Evolutionary conservation across 1,284 basidiomycete genomes (phyloP).

Genomic region (Thelephora terrestris): DNA sequence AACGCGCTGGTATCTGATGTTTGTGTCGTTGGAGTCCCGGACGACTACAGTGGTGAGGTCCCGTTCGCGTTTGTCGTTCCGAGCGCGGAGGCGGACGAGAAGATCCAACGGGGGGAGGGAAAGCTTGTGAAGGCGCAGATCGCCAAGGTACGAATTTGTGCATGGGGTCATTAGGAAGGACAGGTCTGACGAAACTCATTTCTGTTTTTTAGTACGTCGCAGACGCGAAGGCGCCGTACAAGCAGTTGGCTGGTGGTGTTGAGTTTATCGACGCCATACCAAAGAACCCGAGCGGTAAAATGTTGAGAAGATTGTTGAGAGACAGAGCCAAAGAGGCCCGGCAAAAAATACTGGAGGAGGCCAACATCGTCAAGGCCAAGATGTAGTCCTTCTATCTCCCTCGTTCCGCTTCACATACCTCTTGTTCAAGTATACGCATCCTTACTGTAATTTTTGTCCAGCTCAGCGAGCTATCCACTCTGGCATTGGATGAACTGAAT

Average conservation of each 20-base stretch:
- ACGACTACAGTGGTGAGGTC: slow-evolving; percentile 36
- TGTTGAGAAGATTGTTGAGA: slow-evolving; percentile 45
- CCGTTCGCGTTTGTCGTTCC: slow-evolving; percentile 26
- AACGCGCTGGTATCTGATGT: not conserved
- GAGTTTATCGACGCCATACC: slow-evolving; percentile 61
- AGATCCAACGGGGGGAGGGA: not conserved
- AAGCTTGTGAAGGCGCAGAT: slow-evolving; percentile 30
- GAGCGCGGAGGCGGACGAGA: not conserved
- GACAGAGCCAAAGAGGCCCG: slow-evolving; percentile 30
- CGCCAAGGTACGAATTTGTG: slow-evolving; percentile 29
- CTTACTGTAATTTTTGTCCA: too few species aligned
- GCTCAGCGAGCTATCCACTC: too few species aligned
- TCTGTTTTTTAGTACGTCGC: slow-evolving; percentile 35
- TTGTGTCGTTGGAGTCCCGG: slow-evolving; percentile 35
- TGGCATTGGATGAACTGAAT: too few species aligned
- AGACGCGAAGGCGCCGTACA: slow-evolving; percentile 62
- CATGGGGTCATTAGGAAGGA: not conserved
- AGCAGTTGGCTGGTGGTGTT: slow-evolving; percentile 57
- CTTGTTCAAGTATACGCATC: too few species aligned
- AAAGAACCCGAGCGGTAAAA: slow-evolving; percentile 65
- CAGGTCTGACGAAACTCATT: not conserved
- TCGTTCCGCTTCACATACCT: too few species aligned
- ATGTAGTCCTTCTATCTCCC: not conserved
- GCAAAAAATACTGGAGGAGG: not conserved
- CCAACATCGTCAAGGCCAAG: slow-evolving; percentile 6